A percentile compares a stretch with the other conserved stretches of the same genome.
Evolutionary conservation across 2,329 filamentous ascomycete genomes (phyloP).

Genomic region (Fusarium hostae): DNA sequence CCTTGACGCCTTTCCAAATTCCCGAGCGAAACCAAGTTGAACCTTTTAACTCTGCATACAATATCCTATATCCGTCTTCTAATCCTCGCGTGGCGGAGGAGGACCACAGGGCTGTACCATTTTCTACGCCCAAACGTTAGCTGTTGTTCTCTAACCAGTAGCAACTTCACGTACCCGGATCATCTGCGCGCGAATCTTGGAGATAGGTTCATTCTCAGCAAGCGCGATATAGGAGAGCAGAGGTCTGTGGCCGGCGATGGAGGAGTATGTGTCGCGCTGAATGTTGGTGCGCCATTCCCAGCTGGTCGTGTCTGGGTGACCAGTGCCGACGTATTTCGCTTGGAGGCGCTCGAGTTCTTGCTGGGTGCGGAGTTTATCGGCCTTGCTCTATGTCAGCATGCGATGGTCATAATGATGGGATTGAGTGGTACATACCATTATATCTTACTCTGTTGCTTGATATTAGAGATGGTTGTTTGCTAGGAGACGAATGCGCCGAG

Average conservation of each 20-base stretch:
- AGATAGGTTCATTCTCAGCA: slow-evolving; percentile 84
- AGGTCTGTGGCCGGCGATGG: slow-evolving; percentile 88
- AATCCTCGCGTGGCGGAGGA: slow-evolving; percentile 66
- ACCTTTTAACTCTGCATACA: not conserved
- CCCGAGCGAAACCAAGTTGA: slow-evolving; percentile 3
- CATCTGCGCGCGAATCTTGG: slow-evolving; percentile 82
- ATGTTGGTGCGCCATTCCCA: slow-evolving; percentile 99
- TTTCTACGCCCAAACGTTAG: slow-evolving; percentile 58
- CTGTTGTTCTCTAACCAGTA: not conserved
- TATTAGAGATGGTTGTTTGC: not conserved
- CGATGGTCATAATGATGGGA: not conserved
- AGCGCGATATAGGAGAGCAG: slow-evolving; percentile 90
- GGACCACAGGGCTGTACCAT: slow-evolving; percentile 73
- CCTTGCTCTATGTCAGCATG: slow-evolving; percentile 60
- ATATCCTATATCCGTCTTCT: slow-evolving; percentile 26
- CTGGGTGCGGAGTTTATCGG: slow-evolving; percentile 96
- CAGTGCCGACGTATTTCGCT: slow-evolving; percentile 94
- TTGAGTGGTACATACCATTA: slow-evolving; percentile 41
- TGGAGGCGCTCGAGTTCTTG: slow-evolving; percentile 98
- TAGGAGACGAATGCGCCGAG: not conserved
- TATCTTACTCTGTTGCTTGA: no score
- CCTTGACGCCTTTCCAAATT: slow-evolving; percentile 35
- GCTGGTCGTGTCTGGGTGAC: slow-evolving; percentile 94
- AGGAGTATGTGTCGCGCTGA: slow-evolving; percentile 89
- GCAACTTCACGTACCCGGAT: slow-evolving; percentile 69